Evolutionary conservation across 2,329 filamentous ascomycete genomes (phyloP).

Genomic region (Chrysoporthe deuterocubensis): DNA sequence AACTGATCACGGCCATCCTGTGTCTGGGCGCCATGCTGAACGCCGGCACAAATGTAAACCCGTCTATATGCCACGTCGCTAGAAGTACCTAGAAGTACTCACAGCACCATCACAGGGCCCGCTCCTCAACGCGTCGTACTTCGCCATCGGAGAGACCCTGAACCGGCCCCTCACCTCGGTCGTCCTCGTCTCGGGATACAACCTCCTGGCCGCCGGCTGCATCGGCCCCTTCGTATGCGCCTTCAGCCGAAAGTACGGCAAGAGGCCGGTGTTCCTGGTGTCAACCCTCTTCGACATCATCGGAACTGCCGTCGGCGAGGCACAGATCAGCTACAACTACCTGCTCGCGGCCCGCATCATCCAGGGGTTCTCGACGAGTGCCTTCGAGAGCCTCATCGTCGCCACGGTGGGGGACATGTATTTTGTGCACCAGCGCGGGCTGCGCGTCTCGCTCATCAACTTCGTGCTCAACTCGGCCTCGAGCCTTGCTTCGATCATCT

Average conservation of each 20-base stretch:
- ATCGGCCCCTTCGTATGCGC: slow-evolving; percentile 32
- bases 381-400: slow-evolving; percentile 35
- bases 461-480: slow-evolving; percentile 30
- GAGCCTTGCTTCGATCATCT: slow-evolving; percentile 31
- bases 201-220: slow-evolving; percentile 30
- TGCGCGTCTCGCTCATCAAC: slow-evolving; percentile 29
- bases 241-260: slow-evolving; percentile 34
- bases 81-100: neutral
- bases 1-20: slow-evolving; percentile 7
- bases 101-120: neutral
- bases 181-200: slow-evolving; percentile 32
- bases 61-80: neutral
- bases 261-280: slow-evolving; percentile 35
- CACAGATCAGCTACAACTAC: slow-evolving; percentile 29
- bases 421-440: slow-evolving; percentile 37
- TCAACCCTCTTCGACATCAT: slow-evolving; percentile 31
- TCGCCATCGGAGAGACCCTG: neutral
- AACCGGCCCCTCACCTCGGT: neutral
- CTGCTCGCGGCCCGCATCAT: slow-evolving; percentile 34
- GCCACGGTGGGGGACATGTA: slow-evolving; percentile 36
- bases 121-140: slow-evolving; percentile 12
- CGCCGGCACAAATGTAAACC: slow-evolving; percentile 8
- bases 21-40: slow-evolving; percentile 5
- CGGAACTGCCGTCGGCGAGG: slow-evolving; percentile 31
- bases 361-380: slow-evolving; percentile 36